Evolutionary conservation across 805 yeast species (phyloP), one percentile per base, ranked within the genome.

Genomic region (Suhomyces emberorum): DNA sequence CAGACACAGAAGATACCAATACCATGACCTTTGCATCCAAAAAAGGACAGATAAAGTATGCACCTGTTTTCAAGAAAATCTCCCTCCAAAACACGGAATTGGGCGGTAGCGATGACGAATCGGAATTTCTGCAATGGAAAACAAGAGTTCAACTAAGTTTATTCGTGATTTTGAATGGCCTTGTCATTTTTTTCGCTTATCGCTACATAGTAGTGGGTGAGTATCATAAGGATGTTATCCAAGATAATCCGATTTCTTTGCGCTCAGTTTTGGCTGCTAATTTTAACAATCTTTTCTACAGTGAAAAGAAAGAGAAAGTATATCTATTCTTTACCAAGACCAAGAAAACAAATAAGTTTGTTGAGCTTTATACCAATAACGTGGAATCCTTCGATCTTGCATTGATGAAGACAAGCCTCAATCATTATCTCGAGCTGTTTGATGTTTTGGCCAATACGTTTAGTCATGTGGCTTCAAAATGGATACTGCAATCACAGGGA

Each of bases 81-180:
- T 14, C 16, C 17, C 9, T 12, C 15, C 12, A 8, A 12, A 6
- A 8, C 11, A 8, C 21, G 7, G 32, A 7, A 20, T 7, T 20
- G 7, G 23, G 10, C 10, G 9, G 9, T 20, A 11, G 14, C 9
- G 6, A 5, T 14, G n/a, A 11, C 9, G 26, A 23, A 5, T 8
- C 26, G 8, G 26, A 23, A 7, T 9, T 14, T n/a, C 12, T 14
- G 6, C 5, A 7, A 8, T 6, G 5, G 6, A 7, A 5, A 23
- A 7, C 9, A 20, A 23, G 32, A 2, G 15, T 34, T 29, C 30
- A 35, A 7, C n/a, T n/a, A n/a, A 18, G 16, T 7, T 19, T 47
- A 9, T 42, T 35, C 27, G 23, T 25, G 2, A 28, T 47, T 15
- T 40, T 51, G 39, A 49, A 43, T n/a, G 15, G 35, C 4, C 32